These are phyloP conservation scores for Santalum album DNA, from an alignment of 164 flowering plant genomes.

Conservation along the genomic window DNA sequence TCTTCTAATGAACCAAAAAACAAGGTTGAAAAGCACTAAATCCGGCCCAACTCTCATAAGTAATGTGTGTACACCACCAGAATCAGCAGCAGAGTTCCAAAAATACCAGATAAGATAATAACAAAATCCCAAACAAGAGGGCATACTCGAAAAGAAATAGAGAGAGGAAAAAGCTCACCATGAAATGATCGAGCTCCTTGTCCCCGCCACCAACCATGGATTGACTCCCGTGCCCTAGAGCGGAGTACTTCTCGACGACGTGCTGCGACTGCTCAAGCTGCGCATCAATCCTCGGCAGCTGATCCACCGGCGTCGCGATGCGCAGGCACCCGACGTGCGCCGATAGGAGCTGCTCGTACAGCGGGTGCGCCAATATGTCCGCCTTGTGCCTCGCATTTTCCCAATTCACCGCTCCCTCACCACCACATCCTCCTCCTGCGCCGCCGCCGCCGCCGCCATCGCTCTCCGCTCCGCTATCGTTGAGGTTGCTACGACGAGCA, in stretches of 20 bases:
- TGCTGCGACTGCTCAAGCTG: slow-evolving; percentile 66
- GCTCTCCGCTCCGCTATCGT: slow-evolving; percentile 9
- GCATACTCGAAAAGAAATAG: too few species aligned
- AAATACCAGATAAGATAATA: too few species aligned
- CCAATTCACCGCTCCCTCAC: slow-evolving; percentile 37
- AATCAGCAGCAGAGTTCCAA: too few species aligned
- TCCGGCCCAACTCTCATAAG: too few species aligned
- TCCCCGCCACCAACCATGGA: slow-evolving; percentile 34
- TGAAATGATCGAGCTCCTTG: slow-evolving; percentile 63
- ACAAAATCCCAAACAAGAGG: too few species aligned
- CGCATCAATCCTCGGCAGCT: slow-evolving; percentile 67
- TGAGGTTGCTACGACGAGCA: slow-evolving; percentile 5
- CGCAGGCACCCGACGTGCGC: slow-evolving; percentile 62
- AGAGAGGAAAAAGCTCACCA: too few species aligned
- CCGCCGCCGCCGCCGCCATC: slow-evolving; percentile 11
- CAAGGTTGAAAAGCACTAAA: too few species aligned
- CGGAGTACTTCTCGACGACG: slow-evolving; percentile 54
- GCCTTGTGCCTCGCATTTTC: slow-evolving; percentile 50
- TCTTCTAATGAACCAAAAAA: too few species aligned
- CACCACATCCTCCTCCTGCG: too few species aligned
- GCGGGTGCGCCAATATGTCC: slow-evolving; percentile 51
- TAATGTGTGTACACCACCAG: too few species aligned
- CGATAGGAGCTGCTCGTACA: slow-evolving; percentile 62
- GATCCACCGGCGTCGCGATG: slow-evolving; percentile 72
- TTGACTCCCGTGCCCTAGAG: slow-evolving; percentile 30